phyloP scores from a whole-genome alignment of 2,329 filamentous ascomycete genomes.

The Lachnellula arida region DNA sequence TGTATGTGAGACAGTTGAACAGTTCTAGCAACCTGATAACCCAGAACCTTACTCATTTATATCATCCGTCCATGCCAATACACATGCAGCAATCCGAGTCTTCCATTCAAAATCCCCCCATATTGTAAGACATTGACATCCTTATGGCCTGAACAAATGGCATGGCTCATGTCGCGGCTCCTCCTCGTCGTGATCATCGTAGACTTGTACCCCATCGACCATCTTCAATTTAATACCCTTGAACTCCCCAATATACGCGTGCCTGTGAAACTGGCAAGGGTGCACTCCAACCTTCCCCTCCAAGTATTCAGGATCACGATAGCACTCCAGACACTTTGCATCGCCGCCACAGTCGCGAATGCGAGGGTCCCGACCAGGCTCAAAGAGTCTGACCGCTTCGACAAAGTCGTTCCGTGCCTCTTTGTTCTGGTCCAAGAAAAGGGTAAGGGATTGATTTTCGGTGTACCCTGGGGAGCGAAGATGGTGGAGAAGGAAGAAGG shows the following conservation, averaged over 20 bases:
- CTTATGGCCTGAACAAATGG: not conserved
- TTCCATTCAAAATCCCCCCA: not conserved
- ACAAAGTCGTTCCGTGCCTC: conserved; percentile 18
- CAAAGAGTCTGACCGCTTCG: conserved; percentile 3
- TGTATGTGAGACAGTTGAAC: too few species aligned
- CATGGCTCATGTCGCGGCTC: not conserved
- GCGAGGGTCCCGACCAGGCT: conserved; percentile 16
- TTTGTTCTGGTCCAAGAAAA: conserved; percentile 3
- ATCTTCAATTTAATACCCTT: not conserved
- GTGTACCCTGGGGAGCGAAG: not conserved
- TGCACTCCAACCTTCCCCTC: conserved; percentile 4
- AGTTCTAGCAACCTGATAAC: too few species aligned
- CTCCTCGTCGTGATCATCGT: not conserved
- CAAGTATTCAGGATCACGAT: not conserved
- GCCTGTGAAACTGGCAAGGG: conserved; percentile 14
- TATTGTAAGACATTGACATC: not conserved
- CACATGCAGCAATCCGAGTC: not conserved
- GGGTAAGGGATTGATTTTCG: conserved; percentile 2
- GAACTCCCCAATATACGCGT: not conserved
- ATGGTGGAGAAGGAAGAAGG: conserved; percentile 7
- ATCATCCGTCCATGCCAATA: not conserved
- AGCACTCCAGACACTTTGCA: conserved; percentile 9
- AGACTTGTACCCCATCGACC: not conserved
- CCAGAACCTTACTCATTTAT: too few species aligned
- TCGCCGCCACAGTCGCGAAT: conserved; percentile 13